These are phyloP conservation scores for Cryptosporidium muris DNA, from an alignment of 169 alveolate species.

Conservation along the genomic window DNA sequence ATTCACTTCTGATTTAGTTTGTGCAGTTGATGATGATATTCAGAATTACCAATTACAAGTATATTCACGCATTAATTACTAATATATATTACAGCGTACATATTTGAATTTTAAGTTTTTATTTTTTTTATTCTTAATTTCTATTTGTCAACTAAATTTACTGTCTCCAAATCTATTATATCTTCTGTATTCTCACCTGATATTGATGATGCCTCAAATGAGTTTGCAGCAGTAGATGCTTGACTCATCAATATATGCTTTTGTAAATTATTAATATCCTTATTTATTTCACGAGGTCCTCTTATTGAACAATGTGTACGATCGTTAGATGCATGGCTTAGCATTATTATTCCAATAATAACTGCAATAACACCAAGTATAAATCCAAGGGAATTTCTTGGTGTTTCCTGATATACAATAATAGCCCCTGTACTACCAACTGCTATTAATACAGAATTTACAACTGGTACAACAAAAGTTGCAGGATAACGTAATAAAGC, in stretches of 20 bases:
- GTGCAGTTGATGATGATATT: conserved; percentile 21
- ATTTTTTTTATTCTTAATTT: background rate
- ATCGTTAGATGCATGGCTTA: too few relatives aligned
- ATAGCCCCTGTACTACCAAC: conserved; percentile 62
- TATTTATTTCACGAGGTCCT: too few relatives aligned
- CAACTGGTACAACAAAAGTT: conserved; percentile 68
- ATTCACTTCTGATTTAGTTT: conserved; percentile 29
- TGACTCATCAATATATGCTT: too few relatives aligned
- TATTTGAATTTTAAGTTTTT: background rate
- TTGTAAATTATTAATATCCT: too few relatives aligned
- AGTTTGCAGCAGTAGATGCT: too few relatives aligned
- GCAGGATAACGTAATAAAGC: conserved; percentile 62
- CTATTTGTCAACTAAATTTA: background rate
- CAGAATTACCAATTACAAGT: conserved; percentile 23
- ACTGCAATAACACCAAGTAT: too few relatives aligned
- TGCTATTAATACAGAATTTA: conserved; percentile 48
- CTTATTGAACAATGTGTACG: too few relatives aligned
- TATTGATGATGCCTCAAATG: background rate
- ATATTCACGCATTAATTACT: conserved; percentile 23
- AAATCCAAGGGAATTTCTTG: too few relatives aligned
- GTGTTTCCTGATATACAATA: conserved; percentile 30
- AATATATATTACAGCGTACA: background rate
- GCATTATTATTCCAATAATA: too few relatives aligned
- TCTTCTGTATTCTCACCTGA: background rate
- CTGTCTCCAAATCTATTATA: background rate